Evolutionary conservation across 192 early-diverging fungal genomes (phyloP), one percentile per base, ranked within the genome.

Genomic region (Pecoramyces ruminantium): DNA sequence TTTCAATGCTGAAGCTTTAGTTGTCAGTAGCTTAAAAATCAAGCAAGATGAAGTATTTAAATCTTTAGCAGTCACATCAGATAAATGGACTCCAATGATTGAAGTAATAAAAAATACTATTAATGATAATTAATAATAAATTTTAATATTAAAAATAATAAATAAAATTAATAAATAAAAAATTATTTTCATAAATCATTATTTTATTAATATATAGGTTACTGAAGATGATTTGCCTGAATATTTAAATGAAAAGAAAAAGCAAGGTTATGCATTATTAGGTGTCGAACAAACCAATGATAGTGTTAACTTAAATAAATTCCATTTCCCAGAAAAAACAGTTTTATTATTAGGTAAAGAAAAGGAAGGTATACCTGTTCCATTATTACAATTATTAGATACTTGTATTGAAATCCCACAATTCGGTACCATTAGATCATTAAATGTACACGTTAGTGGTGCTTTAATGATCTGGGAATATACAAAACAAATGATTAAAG

Each of bases 361-460:
- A 81, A 87, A 83, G 27, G 77, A 85, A 79, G 90, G 90, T 14
- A 86, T 92, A 18, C 90, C 90, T 27, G 86, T 87, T 3, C 28
- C 83, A 51, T 82, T 92, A n/a, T 82, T 92, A 29, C 84, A 83
- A 25, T 42, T 91, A 38, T 79, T 90, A 51, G 90, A 92, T 80
- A 83, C 85, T 42, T 79, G 88, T 21, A 83, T 92, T 27, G 88
- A 92, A 81, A 91, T 92, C 27, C 89, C 88, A 29, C 90, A 92
- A 81, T 91, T 86, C 83, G 90, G 90, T 28, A 81, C 90, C 12
- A 86, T 88, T 28, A 82, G 88, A 30, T 87, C 85, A 13, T 79
- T 92, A 77, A 92, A 92, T 78, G 90, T 92, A 4, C 90, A 92
- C 84, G 90, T 92, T 16, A 86, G 84, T 78, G 90, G 87, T 30